Conservation (phyloP, 495 filamentous ascomycete species). For the Zalerion maritima region DNA sequence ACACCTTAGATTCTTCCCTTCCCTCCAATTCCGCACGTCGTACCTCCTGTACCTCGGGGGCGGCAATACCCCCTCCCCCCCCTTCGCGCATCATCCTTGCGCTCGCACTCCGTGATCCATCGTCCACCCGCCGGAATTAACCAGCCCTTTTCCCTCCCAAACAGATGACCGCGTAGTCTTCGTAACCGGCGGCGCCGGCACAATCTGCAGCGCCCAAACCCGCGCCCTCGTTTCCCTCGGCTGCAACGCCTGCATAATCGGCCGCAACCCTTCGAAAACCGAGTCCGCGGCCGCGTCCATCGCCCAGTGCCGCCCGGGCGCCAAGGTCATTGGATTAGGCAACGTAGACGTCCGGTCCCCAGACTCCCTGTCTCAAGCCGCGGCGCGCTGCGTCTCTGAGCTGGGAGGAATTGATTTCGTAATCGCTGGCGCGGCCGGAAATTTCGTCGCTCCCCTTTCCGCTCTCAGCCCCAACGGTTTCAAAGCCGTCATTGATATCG, state of each 20-base stretch:
- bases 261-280: slow-evolving; percentile 82
- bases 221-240: slow-evolving; percentile 81
- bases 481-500: slow-evolving; percentile 92
- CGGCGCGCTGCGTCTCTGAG: slow-evolving; percentile 61
- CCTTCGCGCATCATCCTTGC: not conserved
- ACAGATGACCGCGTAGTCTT: slow-evolving; percentile 80
- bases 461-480: slow-evolving; percentile 78
- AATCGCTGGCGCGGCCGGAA: slow-evolving; percentile 92
- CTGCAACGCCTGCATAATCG: slow-evolving; percentile 85
- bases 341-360: slow-evolving; percentile 68
- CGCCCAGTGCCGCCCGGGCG: slow-evolving; percentile 55
- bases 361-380: slow-evolving; percentile 55
- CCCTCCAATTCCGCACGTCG: too few relatives aligned
- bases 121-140: too few relatives aligned
- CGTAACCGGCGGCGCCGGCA: slow-evolving; percentile 87
- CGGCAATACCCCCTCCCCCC: not conserved
- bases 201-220: slow-evolving; percentile 89
- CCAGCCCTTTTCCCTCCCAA: not conserved
- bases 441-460: slow-evolving; percentile 81
- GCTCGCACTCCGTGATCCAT: too few relatives aligned
- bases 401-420: slow-evolving; percentile 82
- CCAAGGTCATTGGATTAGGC: slow-evolving; percentile 76
- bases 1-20: too few relatives aligned
- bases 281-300: slow-evolving; percentile 67
- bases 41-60: too few relatives aligned